Evolutionary conservation across 2,329 filamentous ascomycete species (phyloP).

Genomic region (Colletotrichum sojae): DNA sequence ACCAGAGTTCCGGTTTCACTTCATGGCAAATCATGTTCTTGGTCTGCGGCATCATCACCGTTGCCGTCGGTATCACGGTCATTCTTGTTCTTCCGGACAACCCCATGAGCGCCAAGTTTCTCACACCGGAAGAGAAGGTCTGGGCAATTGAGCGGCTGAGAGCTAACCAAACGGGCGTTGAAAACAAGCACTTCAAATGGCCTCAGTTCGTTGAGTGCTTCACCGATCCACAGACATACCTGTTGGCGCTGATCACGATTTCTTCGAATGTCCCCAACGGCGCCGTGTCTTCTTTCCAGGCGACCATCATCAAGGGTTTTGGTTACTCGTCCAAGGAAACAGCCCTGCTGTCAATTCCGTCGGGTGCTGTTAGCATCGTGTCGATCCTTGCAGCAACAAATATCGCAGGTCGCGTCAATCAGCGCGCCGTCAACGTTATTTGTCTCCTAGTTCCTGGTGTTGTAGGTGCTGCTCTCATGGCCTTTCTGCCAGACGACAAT

Average conservation of each 20-base stretch:
- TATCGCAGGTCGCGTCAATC: slow-evolving; percentile 64
- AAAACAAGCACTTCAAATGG: slow-evolving; percentile 77
- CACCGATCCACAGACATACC: slow-evolving; percentile 66
- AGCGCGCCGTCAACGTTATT: slow-evolving; percentile 65
- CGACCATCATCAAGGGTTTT: slow-evolving; percentile 73
- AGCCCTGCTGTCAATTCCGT: slow-evolving; percentile 76
- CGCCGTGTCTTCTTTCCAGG: slow-evolving; percentile 77
- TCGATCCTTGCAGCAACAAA: slow-evolving; percentile 72
- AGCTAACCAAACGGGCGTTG: slow-evolving; percentile 83
- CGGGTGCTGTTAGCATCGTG: slow-evolving; percentile 72
- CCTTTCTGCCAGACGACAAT: slow-evolving; percentile 66
- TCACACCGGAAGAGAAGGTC: slow-evolving; percentile 76
- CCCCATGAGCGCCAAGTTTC: slow-evolving; percentile 64
- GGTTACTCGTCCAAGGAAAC: slow-evolving; percentile 72
- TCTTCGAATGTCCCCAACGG: slow-evolving; percentile 74
- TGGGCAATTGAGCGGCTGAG: slow-evolving; percentile 81
- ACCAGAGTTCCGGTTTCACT: slow-evolving; percentile 49
- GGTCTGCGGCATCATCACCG: slow-evolving; percentile 73
- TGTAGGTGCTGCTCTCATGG: slow-evolving; percentile 67
- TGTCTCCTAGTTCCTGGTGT: slow-evolving; percentile 48
- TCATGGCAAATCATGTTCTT: slow-evolving; percentile 70
- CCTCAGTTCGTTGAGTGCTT: slow-evolving; percentile 71
- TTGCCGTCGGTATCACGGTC: slow-evolving; percentile 69
- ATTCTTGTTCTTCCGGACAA: slow-evolving; percentile 71
- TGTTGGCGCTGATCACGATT: slow-evolving; percentile 73